These are phyloP conservation scores for Irpex rosettiformis DNA, from an alignment of 1,284 basidiomycete species.

Conservation along the genomic window DNA sequence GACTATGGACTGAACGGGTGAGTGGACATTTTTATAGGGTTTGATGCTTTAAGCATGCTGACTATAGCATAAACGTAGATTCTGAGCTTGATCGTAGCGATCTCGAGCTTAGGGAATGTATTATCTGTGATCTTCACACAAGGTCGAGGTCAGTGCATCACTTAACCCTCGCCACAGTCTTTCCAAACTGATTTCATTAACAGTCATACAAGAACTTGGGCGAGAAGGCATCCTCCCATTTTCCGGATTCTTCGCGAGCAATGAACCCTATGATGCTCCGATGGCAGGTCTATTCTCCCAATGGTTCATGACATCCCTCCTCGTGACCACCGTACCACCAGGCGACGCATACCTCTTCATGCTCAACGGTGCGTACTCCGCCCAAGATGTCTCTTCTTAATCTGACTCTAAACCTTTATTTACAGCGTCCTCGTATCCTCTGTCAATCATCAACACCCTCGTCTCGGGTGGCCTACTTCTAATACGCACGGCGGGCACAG, in stretches of 20 bases:
- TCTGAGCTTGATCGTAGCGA: constrained; percentile 56
- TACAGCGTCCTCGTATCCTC: constrained; percentile 3
- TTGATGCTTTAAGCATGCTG: no score
- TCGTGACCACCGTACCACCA: constrained; percentile 50
- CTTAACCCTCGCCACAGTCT: no score
- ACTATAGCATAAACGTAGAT: no score
- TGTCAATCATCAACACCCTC: constrained; percentile 53
- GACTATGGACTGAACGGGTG: constrained; percentile 53
- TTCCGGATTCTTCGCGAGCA: constrained; percentile 59
- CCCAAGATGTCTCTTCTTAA: neutral
- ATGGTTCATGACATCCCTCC: constrained; percentile 47
- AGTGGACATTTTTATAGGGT: no score
- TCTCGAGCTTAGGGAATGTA: constrained; percentile 62
- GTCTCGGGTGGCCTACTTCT: constrained; percentile 59
- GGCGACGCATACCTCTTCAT: constrained; percentile 70
- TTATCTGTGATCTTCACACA: constrained; percentile 60
- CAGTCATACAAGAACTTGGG: constrained; percentile 70
- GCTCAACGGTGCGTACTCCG: constrained; percentile 46
- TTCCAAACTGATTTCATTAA: neutral
- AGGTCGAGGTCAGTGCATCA: constrained; percentile 45
- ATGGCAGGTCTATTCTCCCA: constrained; percentile 55
- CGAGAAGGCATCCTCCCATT: constrained; percentile 63
- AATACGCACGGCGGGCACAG: constrained; percentile 45
- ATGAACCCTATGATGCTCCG: constrained; percentile 60
- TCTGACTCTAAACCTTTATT: neutral